Evolutionary conservation across 305 asterid species (phyloP).

Genomic region (Fraxinus floribunda): DNA sequence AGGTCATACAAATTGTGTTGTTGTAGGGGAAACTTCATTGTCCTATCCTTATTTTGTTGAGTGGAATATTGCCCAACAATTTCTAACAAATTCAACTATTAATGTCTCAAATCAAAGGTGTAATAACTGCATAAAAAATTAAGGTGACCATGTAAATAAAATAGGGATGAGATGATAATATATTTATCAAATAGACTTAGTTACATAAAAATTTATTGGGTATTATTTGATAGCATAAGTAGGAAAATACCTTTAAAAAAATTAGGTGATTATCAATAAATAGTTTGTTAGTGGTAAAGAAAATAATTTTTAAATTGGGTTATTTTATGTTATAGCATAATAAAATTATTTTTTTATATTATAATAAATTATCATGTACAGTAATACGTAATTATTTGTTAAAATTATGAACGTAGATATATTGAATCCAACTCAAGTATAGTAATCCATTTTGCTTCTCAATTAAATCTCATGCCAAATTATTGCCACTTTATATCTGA

Average conservation of each 20-base stretch:
- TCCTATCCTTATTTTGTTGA: background rate
- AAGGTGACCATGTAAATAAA: background rate
- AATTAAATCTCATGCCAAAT: too few relatives aligned
- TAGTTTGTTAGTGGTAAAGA: background rate
- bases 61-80: slow-evolving; percentile 28
- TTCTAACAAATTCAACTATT: slow-evolving; percentile 8
- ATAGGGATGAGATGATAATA: background rate
- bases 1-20: background rate
- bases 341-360: too few relatives aligned
- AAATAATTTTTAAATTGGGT: background rate
- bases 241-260: background rate
- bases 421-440: background rate
- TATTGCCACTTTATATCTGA: too few relatives aligned
- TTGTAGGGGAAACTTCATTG: background rate
- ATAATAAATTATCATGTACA: background rate
- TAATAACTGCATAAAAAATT: background rate
- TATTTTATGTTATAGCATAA: too few relatives aligned
- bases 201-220: background rate
- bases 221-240: background rate
- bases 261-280: too few relatives aligned
- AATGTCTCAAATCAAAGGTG: background rate
- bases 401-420: too few relatives aligned
- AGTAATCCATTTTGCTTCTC: background rate
- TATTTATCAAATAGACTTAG: background rate
- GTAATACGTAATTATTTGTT: background rate